Evolutionary conservation across 805 yeast species (phyloP).

Genomic region (Nakazawaea holstii): DNA sequence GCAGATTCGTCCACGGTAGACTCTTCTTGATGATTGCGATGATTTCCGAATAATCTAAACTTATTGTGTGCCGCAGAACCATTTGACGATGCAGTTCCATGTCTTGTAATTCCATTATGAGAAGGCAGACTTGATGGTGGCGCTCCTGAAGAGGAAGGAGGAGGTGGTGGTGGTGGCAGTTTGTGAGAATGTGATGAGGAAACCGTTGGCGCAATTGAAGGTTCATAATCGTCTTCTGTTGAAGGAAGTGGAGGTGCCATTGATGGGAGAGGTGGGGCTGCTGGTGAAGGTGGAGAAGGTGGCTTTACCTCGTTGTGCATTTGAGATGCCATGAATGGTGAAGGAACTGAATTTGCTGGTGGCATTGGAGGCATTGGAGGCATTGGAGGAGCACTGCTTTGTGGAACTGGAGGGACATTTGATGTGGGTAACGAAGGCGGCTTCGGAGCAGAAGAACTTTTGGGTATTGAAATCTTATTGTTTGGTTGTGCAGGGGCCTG

Average conservation of each 20-base stretch:
- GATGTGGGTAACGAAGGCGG: slow-evolving; percentile 13
- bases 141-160: slow-evolving; percentile 20
- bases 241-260: slow-evolving; percentile 17
- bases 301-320: background rate
- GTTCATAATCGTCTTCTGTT: background rate
- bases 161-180: slow-evolving; percentile 20
- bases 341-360: slow-evolving; percentile 9
- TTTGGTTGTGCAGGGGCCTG: slow-evolving; percentile 15
- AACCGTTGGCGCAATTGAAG: slow-evolving; percentile 9
- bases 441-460: slow-evolving; percentile 5
- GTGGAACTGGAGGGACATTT: slow-evolving; percentile 13
- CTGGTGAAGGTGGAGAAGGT: slow-evolving; percentile 13
- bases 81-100: background rate
- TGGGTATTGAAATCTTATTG: slow-evolving; percentile 14
- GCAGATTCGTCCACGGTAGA: slow-evolving; percentile 34
- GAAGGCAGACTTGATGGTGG: slow-evolving; percentile 29
- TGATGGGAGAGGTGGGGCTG: slow-evolving; percentile 20
- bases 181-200: slow-evolving; percentile 1
- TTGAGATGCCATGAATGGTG: background rate
- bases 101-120: slow-evolving; percentile 12
- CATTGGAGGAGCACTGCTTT: slow-evolving; percentile 11
- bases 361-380: slow-evolving; percentile 25
- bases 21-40: slow-evolving; percentile 10
- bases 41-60: slow-evolving; percentile 12
- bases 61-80: slow-evolving; percentile 14